Evolutionary conservation across 2,329 filamentous ascomycete species (phyloP), one percentile per base, ranked within the genome.

Genomic region (Dothidotthia symphoricarpi): DNA sequence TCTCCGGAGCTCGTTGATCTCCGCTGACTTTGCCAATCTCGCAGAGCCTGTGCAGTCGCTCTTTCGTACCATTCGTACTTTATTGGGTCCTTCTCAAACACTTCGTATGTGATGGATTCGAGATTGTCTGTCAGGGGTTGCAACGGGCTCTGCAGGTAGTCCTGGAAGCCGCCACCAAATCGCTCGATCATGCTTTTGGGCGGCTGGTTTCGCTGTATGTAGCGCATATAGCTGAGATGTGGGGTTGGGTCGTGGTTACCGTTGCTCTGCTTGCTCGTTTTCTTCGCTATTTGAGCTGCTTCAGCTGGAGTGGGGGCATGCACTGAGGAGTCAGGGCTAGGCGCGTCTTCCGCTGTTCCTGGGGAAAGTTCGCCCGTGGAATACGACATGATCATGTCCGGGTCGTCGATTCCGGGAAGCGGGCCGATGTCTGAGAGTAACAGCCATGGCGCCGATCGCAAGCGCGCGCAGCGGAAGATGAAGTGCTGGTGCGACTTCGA

Each of bases 61-160:
- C 78, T 75, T 65, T 97, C 89, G 63, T 98, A 98, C 76, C 91
- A 94, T 49, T 89, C 83, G 64, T 98, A 98, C 69, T 98, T 98
- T 69, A 98, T 86, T 0, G 93, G 93, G 49, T 98, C 94, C 53
- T 94, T 94, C 66, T 98, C 93, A 58, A 98, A 98, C 2, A 97
- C 91, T 63, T 98, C 93, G 66, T 98, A 98, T 0, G 93, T 98
- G 28, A 95, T 86, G 31, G 89, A 95, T 65, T 98, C 94, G 11
- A 98, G 76, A 55, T 98, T 98, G 66, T 98, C 93, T 0, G 91
- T 91, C 11, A 98, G 75, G 0, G 93, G 93, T 64, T 98, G 94
- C 27, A 98, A 74, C 2, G 93, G 93, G 2, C 90, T 90, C 66
- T 98, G 93, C 9, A 98, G 75, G 75, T 93, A 98, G 66, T 98